Conservation (phyloP, 2,329 filamentous ascomycete species). For the Pseudogymnoascus verrucosus region DNA sequence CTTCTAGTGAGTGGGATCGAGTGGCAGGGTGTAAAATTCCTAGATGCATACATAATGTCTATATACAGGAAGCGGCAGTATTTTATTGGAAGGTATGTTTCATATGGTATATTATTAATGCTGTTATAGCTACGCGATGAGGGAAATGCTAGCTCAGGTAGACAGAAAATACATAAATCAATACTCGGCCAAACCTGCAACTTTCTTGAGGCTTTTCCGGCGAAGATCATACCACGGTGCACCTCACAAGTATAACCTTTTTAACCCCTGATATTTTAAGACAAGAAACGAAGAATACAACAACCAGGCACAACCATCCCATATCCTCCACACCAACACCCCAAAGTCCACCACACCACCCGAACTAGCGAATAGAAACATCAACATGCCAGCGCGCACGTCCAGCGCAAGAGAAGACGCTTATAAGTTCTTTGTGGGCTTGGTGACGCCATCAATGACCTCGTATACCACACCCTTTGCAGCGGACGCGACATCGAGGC, state of each 20-base stretch:
- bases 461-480: neutral
- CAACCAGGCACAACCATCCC: neutral
- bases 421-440: neutral
- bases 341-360: neutral
- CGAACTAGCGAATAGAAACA: neutral
- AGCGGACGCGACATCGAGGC: neutral
- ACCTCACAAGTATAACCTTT: neutral
- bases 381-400: neutral
- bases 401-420: neutral
- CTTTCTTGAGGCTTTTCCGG: neutral
- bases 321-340: neutral
- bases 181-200: neutral
- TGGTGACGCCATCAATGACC: neutral
- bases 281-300: conserved; percentile 3
- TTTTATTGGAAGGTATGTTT: neutral
- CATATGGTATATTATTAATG: conserved; percentile 2
- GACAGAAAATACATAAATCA: neutral
- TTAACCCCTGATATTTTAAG: conserved; percentile 4
- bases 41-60: neutral
- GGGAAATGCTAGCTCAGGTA: neutral
- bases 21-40: neutral
- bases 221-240: neutral
- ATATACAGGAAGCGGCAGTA: neutral
- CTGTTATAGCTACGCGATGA: neutral
- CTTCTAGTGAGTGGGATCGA: conserved; percentile 15